Evolutionary conservation across 2,329 filamentous ascomycete species (phyloP).

Genomic region (Trichoderma koningiopsis): DNA sequence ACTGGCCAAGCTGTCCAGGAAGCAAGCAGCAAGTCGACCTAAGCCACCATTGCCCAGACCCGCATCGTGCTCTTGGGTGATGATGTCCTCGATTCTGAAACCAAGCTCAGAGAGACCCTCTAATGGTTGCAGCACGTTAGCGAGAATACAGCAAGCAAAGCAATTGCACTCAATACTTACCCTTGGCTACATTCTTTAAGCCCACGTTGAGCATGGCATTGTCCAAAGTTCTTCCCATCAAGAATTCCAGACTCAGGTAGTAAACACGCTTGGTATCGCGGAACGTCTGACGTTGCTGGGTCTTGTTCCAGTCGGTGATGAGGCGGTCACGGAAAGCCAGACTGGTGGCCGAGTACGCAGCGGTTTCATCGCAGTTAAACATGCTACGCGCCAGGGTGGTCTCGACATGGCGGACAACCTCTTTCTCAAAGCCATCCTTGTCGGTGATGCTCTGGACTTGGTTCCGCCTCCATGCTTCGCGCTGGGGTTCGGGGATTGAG

Average conservation of each 20-base stretch:
- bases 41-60: conserved; percentile 95
- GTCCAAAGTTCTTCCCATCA: conserved; percentile 95
- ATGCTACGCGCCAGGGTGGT: conserved; percentile 93
- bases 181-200: conserved; percentile 78
- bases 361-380: conserved; percentile 96
- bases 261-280: conserved; percentile 92
- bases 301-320: conserved; percentile 96
- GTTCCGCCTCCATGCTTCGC: conserved; percentile 73
- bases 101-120: conserved; percentile 86
- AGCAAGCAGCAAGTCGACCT: conserved; percentile 91
- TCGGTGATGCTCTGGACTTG: conserved; percentile 69
- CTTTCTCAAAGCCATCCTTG: conserved; percentile 82
- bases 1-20: conserved; percentile 92
- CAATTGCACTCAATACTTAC: conserved; percentile 46
- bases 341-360: conserved; percentile 87
- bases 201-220: conserved; percentile 98
- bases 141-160: too few relatives aligned
- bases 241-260: conserved; percentile 94
- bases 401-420: conserved; percentile 92
- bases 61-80: conserved; percentile 92
- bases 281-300: conserved; percentile 93
- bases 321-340: conserved; percentile 91
- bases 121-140: conserved; percentile 38
- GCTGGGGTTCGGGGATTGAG: conserved; percentile 84
- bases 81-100: conserved; percentile 95